Evolutionary conservation across 2,329 filamentous ascomycete species (phyloP), one percentile per base, ranked within the genome.

Genomic region (Camillea tinctor): DNA sequence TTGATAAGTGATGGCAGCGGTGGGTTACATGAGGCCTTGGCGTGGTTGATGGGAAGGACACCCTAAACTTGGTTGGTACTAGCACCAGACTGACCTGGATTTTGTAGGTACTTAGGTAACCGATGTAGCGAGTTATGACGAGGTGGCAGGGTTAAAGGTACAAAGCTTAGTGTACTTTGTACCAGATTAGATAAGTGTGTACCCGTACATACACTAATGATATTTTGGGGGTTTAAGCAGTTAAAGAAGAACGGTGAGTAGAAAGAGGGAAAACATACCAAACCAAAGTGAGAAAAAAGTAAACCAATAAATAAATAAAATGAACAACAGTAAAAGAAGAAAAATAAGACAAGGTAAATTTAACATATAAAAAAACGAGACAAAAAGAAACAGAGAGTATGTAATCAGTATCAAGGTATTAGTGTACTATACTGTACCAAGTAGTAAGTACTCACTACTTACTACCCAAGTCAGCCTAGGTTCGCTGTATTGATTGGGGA

Each of bases 61-160:
- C 63, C 66, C 26, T 70, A 70, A 64, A 66, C 68, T 67, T n/a
- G 56, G 53, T 69, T 67, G 50, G 68, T 67, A 64, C 65, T 70
- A 69, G 66, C 54, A 61, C 52, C n/a, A 54, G 36, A 17, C 17
- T 30, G 50, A 26, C 21, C 30, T 36, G 13, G 52, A 36, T 20
- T 3, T n/a, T n/a, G n/a, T n/a, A n/a, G n/a, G n/a, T n/a, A n/a
- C n/a, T n/a, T n/a, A n/a, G n/a, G n/a, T n/a, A n/a, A n/a, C n/a
- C n/a, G n/a, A n/a, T n/a, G n/a, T n/a, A 2, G 24, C 52, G n/a
- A 22, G 52, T n/a, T 53, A 40, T 56, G 23, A 26, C 56, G 54
- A 56, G 52, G 21, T 53, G 24, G 23, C 20, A 54, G 52, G 30
- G n/a, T 48, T 19, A 17, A 20, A 55, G 19, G 52, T 54, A 55